Base-by-base conservation (phyloP, 2,329 filamentous ascomycete genomes). In the Aphanoascus verrucosus region DNA sequence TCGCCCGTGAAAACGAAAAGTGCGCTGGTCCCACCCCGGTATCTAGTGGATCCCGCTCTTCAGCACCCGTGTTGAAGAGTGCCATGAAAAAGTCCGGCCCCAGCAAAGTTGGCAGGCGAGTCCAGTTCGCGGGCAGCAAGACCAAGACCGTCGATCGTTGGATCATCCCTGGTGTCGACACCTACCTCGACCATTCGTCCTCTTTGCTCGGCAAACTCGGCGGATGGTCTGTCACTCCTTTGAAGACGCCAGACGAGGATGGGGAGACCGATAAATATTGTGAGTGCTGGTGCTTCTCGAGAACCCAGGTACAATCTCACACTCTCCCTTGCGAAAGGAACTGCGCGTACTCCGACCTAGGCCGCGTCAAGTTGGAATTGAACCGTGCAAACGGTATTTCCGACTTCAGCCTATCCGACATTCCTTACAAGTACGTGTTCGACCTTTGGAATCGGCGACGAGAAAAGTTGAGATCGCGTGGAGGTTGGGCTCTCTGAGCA, bases 41-140 rank as follows among this genome's bases (percentile, higher is more conserved):
- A 46, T 40, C 54, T 55, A 35, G 17, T 23, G 20, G 35, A 42
- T n/a, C 34, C 38, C 15, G n/a, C 12, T 35, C 54, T 55, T 50
- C 52, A 49, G 41, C 43, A 38, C 50, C 35, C 35, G 51, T 44
- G 49, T 32, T 52, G 49, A 56, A 53, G 47, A 56, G 54, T 47
- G 51, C 51, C 41, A 50, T 56, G 50, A 51, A 44, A 48, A 49
- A 46, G 40, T 35, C 46, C 46, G 40, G 45, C n/a, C 9, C 20
- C 40, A 47, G 32, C 17, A 42, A 37, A 31, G 20, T 41, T 44
- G 50, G 56, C 41, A 57, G 45, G 52, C 54, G 52, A 59, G 60
- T 66, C 55, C 60, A 59, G 53, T 65, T 66, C 59, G 59, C 59
- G 28, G 60, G 59, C 35, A 56, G 47, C 42, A 60, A 57, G 15